Evolutionary conservation across 2,329 filamentous ascomycete genomes (phyloP).

Genomic region (Alternaria longipes): DNA sequence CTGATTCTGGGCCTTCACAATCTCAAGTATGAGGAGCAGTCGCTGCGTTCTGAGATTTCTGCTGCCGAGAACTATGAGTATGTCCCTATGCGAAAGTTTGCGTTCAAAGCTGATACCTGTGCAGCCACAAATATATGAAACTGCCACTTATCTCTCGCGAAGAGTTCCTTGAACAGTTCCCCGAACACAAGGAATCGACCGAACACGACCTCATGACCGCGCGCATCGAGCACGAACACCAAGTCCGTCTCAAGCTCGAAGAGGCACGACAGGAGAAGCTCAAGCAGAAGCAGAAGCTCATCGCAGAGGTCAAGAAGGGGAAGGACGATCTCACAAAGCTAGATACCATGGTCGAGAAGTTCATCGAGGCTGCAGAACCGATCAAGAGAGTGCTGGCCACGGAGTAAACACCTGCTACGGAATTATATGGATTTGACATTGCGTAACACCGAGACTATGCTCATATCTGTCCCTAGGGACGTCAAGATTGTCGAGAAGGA

Average conservation of each 20-base stretch:
- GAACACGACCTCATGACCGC: conserved; percentile 88
- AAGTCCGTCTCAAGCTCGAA: conserved; percentile 84
- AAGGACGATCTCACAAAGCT: conserved; percentile 92
- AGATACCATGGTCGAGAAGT: conserved; percentile 91
- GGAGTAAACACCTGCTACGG: conserved; percentile 52
- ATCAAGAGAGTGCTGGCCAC: conserved; percentile 89
- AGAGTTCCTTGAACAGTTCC: conserved; percentile 79
- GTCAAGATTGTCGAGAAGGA: background rate
- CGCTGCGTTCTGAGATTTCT: conserved; percentile 87
- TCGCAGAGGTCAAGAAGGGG: conserved; percentile 85
- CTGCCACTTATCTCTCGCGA: conserved; percentile 85
- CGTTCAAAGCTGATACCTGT: conserved; percentile 22
- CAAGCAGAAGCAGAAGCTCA: conserved; percentile 72
- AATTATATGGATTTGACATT: background rate
- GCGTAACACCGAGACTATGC: background rate
- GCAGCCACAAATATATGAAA: conserved; percentile 84
- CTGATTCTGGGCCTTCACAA: conserved; percentile 95
- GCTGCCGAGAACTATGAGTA: conserved; percentile 93
- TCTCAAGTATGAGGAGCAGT: conserved; percentile 93
- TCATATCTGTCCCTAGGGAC: background rate
- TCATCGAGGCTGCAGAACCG: conserved; percentile 89
- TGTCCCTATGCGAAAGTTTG: conserved; percentile 49
- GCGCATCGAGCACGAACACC: conserved; percentile 88
- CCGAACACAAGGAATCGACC: conserved; percentile 75
- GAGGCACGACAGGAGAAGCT: conserved; percentile 74